A percentile compares a stretch with the other conserved stretches of the same genome.
Evolutionary conservation across 257 asterid genomes (phyloP).

Genomic region (Galeopsis tetrahit): DNA sequence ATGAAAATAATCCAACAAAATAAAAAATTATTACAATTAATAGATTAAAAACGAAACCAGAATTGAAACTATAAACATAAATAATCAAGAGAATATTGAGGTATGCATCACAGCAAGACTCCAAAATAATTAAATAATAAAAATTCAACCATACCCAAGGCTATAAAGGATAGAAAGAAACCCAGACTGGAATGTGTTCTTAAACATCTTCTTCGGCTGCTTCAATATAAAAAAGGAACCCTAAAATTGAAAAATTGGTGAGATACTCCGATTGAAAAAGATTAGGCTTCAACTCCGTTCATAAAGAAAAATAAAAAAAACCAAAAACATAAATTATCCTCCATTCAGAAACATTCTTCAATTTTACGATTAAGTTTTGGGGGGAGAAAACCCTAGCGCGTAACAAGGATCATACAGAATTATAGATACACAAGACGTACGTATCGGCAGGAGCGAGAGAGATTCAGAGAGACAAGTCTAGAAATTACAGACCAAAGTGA

Average conservation of each 20-base stretch:
- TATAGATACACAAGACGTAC: not conserved
- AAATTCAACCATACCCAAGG: constrained; percentile 72
- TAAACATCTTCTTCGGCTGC: constrained; percentile 63
- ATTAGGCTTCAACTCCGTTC: constrained; percentile 18
- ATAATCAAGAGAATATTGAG: not conserved
- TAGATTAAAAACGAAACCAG: not conserved
- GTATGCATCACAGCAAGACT: not conserved
- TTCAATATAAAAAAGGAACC: constrained; percentile 14
- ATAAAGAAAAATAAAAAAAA: not conserved
- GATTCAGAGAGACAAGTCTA: no score
- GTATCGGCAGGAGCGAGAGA: not conserved
- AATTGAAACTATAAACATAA: constrained; percentile 1
- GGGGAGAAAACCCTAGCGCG: constrained; percentile 14
- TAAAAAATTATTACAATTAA: constrained; percentile 1
- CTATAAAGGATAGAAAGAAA: constrained; percentile 92
- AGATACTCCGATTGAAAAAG: constrained; percentile 14
- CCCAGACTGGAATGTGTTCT: constrained; percentile 95
- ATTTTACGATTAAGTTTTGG: constrained; percentile 5
- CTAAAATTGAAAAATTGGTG: constrained; percentile 13
- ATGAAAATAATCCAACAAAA: constrained; percentile 3
- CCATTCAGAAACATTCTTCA: not conserved
- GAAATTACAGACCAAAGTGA: not conserved
- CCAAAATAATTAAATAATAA: not conserved
- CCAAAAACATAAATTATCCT: not conserved
- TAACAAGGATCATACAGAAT: constrained; percentile 4